Conservation (phyloP, 1,284 basidiomycete genomes). For the Austroboletus niveus region DNA sequence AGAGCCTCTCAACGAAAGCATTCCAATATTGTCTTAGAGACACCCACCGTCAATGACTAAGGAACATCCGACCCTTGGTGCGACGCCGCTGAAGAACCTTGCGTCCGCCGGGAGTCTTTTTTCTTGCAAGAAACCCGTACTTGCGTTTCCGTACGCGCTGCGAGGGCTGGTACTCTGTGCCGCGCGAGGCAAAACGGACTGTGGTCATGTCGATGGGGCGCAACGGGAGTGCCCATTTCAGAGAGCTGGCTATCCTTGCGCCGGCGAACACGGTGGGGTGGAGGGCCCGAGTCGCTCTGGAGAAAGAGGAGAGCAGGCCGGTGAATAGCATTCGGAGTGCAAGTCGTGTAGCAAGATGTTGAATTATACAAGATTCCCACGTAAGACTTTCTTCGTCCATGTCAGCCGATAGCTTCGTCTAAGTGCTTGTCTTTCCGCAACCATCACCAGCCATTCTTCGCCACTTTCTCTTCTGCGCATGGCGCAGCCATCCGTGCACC, state of each 20-base stretch:
- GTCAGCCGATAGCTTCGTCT: neutral
- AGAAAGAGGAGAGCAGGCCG: constrained; percentile 22
- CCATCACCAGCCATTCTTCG: neutral
- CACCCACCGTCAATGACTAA: constrained; percentile 38
- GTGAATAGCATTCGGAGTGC: constrained; percentile 16
- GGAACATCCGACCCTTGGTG: constrained; percentile 39
- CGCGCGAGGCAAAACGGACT: constrained; percentile 36
- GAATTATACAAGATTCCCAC: constrained; percentile 20
- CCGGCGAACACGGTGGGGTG: constrained; percentile 17
- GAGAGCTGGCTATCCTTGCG: constrained; percentile 15
- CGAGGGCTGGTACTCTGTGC: constrained; percentile 35
- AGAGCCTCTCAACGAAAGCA: neutral
- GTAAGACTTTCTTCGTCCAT: constrained; percentile 2
- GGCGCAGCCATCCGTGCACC: constrained; percentile 52
- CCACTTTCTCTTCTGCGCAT: constrained; percentile 19
- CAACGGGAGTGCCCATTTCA: constrained; percentile 24
- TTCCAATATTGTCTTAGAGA: neutral
- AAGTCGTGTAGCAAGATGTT: neutral
- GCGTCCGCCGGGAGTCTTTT: constrained; percentile 31
- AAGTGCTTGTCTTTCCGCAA: neutral
- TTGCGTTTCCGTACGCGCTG: constrained; percentile 35
- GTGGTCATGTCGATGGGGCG: constrained; percentile 19
- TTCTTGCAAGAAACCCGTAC: constrained; percentile 32
- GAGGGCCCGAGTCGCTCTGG: constrained; percentile 25
- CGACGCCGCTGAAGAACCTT: constrained; percentile 38